Evolutionary conservation across 148 eudicot species (phyloP).

Genomic region (Rhododendron molle): DNA sequence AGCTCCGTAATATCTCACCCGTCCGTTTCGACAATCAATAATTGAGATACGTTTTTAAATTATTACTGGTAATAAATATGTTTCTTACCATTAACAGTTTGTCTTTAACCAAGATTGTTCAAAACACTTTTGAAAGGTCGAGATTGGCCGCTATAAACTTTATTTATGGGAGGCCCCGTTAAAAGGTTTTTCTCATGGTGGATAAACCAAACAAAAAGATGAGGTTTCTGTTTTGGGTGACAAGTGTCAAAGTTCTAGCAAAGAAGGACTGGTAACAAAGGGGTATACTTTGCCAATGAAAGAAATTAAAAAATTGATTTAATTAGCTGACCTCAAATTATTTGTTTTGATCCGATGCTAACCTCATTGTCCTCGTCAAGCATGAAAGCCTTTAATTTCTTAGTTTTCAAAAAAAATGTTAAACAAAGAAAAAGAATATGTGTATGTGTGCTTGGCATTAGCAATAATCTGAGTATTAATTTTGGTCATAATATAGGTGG

Average conservation of each 20-base stretch:
- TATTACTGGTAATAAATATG: too few relatives aligned
- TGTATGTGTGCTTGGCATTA: background rate
- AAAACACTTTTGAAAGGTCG: too few relatives aligned
- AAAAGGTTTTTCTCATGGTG: background rate
- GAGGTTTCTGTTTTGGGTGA: background rate
- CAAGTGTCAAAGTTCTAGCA: background rate
- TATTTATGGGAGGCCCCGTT: too few relatives aligned
- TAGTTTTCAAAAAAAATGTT: background rate
- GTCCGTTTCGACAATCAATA: too few relatives aligned
- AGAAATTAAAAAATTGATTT: background rate
- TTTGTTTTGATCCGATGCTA: too few relatives aligned
- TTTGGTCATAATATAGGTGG: background rate
- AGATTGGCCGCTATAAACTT: too few relatives aligned
- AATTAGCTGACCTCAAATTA: background rate
- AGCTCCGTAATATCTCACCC: too few relatives aligned
- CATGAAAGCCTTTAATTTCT: background rate
- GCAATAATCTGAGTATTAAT: background rate
- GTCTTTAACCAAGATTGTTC: too few relatives aligned
- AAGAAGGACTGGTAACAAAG: background rate
- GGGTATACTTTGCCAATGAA: background rate
- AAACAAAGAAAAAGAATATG: background rate
- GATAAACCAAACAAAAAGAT: background rate
- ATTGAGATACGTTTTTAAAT: too few relatives aligned
- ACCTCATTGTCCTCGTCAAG: background rate
- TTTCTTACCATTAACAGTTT: too few relatives aligned